Evolutionary conservation across 139 green algal genomes (phyloP).

Genomic region (Picochlorum sp.): DNA sequence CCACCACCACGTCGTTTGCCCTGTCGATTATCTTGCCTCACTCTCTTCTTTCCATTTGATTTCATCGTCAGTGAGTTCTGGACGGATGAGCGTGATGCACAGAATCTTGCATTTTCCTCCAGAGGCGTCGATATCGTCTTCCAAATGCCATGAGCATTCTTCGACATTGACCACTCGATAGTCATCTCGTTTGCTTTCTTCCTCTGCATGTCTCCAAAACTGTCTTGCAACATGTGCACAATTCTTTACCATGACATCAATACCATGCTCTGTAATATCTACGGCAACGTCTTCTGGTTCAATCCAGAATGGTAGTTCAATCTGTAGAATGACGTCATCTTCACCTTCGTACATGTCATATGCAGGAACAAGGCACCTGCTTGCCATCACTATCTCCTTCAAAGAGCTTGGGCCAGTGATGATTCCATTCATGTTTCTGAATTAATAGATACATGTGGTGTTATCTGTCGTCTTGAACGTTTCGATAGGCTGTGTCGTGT

Average conservation of each 20-base stretch:
- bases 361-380: constrained; percentile 38
- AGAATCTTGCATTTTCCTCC: constrained; percentile 28
- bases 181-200: constrained; percentile 18
- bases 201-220: constrained; percentile 47
- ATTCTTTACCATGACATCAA: constrained; percentile 39
- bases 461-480: constrained; percentile 43
- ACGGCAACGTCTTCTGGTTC: constrained; percentile 48
- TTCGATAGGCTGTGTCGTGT: constrained; percentile 28
- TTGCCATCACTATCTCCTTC: constrained; percentile 44
- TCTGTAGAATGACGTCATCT: constrained; percentile 50
- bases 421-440: constrained; percentile 34
- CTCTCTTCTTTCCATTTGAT: constrained; percentile 61
- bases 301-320: constrained; percentile 65
- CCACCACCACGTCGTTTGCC: constrained; percentile 12
- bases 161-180: constrained; percentile 21
- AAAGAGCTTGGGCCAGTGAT: constrained; percentile 49
- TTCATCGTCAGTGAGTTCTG: constrained; percentile 41
- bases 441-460: constrained; percentile 34
- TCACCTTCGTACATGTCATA: constrained; percentile 40
- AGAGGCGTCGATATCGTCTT: constrained; percentile 28
- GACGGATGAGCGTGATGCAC: constrained; percentile 38
- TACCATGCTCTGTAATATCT: constrained; percentile 12
- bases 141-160: constrained; percentile 47
- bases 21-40: constrained; percentile 38
- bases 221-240: constrained; percentile 30